Evolutionary conservation across 202 grass and related monocot species (phyloP), one percentile per base, ranked within the genome.

Genomic region (Bolboschoenoplectus hybrid): DNA sequence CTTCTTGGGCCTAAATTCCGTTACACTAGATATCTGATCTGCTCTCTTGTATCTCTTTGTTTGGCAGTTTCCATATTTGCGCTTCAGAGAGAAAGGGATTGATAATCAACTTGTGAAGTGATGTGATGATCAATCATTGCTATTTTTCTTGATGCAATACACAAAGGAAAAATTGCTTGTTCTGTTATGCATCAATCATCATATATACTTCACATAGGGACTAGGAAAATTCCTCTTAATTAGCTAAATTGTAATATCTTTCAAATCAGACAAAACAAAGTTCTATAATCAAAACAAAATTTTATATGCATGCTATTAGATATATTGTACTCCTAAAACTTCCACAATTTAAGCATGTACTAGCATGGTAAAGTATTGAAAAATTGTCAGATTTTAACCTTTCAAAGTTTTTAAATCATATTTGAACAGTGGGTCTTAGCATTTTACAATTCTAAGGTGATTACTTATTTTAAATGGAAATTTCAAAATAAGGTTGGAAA

Each of bases 1-100:
- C 75, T 60, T 80, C 75, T 80, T 57, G 36, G 35, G 16, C 75
- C 75, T 80, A 80, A 74, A 80, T 80, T 80, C 75, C 53, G 75
- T 80, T 80, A 80, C 55, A 43, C 52, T 19, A 60, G 14, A 80
- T 80, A 80, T 80, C 75, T 80, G 26, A 26, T 26, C 36, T 41
- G 14, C 75, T 80, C 14, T 38, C 26, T 60, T 80, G 75, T 58
- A 79, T 61, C 75, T 80, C 53, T 38, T 60, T 60, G 75, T 58
- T 80, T 80, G 75, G 75, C 75, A 80, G 53, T 60, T 80, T 80
- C 16, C 41, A 41, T 57, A 49, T 55, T 12, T 55, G 58, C 46
- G 4, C 35, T 80, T 43, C 7, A 43, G 16, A 60, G 55, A 80
- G 75, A 80, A 80, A 80, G 75, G 51, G 75, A 61, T 80, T 80